Conservation (phyloP, 345 rosid genomes). For the Euphorbia peplus region DNA sequence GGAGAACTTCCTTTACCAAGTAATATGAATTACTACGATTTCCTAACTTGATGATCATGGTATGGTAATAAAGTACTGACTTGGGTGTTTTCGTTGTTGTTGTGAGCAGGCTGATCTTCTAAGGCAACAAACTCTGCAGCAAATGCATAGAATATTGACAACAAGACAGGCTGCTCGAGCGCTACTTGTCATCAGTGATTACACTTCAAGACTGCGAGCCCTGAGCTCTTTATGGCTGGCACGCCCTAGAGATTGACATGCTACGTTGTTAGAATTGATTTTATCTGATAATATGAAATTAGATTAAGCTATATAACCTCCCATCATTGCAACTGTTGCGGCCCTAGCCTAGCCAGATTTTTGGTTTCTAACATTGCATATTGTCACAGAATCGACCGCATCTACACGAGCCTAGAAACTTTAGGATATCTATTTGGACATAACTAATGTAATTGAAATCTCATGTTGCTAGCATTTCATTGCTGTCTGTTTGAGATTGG, state of each 20-base stretch:
- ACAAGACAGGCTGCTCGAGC: slow-evolving; percentile 91
- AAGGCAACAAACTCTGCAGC: slow-evolving; percentile 90
- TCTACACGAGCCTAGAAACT: too few species aligned
- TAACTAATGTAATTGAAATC: too few species aligned
- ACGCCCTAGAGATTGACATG: slow-evolving; percentile 58
- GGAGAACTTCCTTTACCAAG: slow-evolving; percentile 92
- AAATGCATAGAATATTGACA: slow-evolving; percentile 76
- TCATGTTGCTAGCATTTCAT: too few species aligned
- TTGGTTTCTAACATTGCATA: too few species aligned
- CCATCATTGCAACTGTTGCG: not conserved
- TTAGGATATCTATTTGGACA: too few species aligned
- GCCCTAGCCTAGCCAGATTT: too few species aligned
- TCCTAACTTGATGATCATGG: not conserved
- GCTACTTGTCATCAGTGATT: slow-evolving; percentile 73
- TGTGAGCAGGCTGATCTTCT: slow-evolving; percentile 79
- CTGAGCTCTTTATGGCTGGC: slow-evolving; percentile 96
- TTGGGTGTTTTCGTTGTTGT: not conserved
- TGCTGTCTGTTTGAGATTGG: too few species aligned
- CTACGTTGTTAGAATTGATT: not conserved
- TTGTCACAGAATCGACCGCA: too few species aligned
- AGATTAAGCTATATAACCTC: not conserved
- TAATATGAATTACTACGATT: too few species aligned
- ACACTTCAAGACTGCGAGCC: slow-evolving; percentile 75
- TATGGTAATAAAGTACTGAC: not conserved
- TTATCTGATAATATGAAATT: not conserved